Conservation (phyloP, 306 rosid species). For the Malus fusca region DNA sequence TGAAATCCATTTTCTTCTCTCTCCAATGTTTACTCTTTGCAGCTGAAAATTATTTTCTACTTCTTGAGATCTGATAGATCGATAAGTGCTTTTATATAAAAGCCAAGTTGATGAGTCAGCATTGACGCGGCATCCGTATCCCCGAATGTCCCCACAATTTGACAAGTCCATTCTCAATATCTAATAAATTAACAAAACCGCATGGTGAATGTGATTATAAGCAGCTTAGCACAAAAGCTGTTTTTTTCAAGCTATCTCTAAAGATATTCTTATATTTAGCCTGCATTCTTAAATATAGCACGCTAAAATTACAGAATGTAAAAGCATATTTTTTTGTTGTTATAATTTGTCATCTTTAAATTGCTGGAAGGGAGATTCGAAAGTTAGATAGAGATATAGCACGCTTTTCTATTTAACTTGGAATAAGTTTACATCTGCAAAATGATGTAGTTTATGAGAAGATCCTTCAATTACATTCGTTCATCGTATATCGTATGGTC, state of each 20-base stretch:
- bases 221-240: background rate
- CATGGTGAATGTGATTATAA: background rate
- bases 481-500: too few species aligned
- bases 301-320: too few species aligned
- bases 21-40: background rate
- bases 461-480: too few species aligned
- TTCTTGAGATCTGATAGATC: background rate
- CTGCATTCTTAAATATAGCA: too few species aligned
- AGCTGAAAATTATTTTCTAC: slow-evolving; percentile 1
- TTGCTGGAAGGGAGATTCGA: too few species aligned
- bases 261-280: too few species aligned
- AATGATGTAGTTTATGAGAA: too few species aligned
- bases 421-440: too few species aligned
- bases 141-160: slow-evolving; percentile 9
- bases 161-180: slow-evolving; percentile 7
- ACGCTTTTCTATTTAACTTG: too few species aligned
- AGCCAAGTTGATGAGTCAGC: slow-evolving; percentile 12
- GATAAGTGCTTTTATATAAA: background rate
- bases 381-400: too few species aligned
- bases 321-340: too few species aligned
- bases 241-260: background rate
- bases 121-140: background rate
- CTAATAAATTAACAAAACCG: background rate
- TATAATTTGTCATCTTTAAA: too few species aligned
- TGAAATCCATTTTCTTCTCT: slow-evolving; percentile 40